A percentile compares a stretch with the other conserved stretches of the same genome.
phyloP scores from a whole-genome alignment of 2,329 filamentous ascomycete genomes.

The Teratosphaeria zuluensis region DNA sequence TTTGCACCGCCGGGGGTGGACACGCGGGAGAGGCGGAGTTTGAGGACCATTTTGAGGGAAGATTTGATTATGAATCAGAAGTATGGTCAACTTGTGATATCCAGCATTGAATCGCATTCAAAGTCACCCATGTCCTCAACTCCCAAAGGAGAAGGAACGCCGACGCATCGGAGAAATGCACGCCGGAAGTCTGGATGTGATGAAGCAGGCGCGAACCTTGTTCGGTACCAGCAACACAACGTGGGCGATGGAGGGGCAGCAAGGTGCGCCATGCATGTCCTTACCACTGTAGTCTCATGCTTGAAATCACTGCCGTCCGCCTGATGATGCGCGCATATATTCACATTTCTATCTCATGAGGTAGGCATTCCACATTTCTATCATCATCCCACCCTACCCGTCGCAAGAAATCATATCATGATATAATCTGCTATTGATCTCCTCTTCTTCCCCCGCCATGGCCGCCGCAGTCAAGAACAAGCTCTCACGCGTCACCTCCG shows the following conservation, averaged over 20 bases:
- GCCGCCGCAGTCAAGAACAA: not conserved
- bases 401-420: not conserved
- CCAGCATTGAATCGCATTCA: not conserved
- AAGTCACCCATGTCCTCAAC: not conserved
- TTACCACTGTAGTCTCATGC: not conserved
- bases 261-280: not conserved
- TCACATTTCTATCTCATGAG: not conserved
- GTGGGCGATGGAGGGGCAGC: not conserved
- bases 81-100: too few relatives aligned
- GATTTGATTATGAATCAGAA: not conserved
- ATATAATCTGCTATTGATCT: too few relatives aligned
- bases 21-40: conserved; percentile 88
- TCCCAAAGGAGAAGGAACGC: not conserved
- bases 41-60: conserved; percentile 62
- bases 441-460: not conserved
- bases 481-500: not conserved
- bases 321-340: not conserved
- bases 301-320: too few relatives aligned
- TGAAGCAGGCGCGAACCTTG: not conserved
- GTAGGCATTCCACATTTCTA: not conserved
- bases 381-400: not conserved
- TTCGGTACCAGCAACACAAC: not conserved
- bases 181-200: too few relatives aligned
- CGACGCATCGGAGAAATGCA: not conserved
- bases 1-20: conserved; percentile 47